These are phyloP conservation scores for Kazachstania kunashirensis DNA, from an alignment of 805 yeast genomes.

Conservation along the genomic window DNA sequence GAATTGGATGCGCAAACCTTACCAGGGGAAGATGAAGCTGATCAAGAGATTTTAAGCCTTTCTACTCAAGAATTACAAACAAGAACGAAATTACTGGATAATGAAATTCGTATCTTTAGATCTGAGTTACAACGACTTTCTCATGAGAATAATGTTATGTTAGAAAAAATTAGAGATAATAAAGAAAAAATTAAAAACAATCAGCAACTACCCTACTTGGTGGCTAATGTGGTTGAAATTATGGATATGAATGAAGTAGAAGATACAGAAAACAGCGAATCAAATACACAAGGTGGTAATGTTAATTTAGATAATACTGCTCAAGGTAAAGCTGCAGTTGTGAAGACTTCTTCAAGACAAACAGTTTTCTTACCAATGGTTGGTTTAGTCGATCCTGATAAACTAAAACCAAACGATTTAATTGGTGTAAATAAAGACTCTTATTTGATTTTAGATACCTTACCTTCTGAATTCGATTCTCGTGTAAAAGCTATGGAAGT, in stretches of 20 bases:
- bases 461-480: conserved; percentile 95
- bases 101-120: conserved; percentile 89
- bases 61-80: conserved; percentile 77
- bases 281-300: conserved; percentile 83
- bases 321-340: conserved; percentile 94
- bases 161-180: conserved; percentile 88
- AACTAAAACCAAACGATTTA: conserved; percentile 92
- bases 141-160: conserved; percentile 89
- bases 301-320: conserved; percentile 87
- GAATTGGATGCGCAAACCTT: conserved; percentile 52
- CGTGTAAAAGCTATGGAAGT: conserved; percentile 99
- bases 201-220: conserved; percentile 89
- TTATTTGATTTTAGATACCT: conserved; percentile 80
- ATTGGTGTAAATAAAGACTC: conserved; percentile 98
- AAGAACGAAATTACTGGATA: conserved; percentile 80
- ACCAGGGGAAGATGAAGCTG: conserved; percentile 50
- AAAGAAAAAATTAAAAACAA: conserved; percentile 93
- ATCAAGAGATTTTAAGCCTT: conserved; percentile 68
- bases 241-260: conserved; percentile 79
- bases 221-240: conserved; percentile 92
- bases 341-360: conserved; percentile 94
- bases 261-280: conserved; percentile 47
- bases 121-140: conserved; percentile 83
- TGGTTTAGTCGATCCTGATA: conserved; percentile 86
- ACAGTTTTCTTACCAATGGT: conserved; percentile 93